These are phyloP conservation scores for Acidomyces sp. DNA, from an alignment of 495 filamentous ascomycete genomes.

Conservation along the genomic window DNA sequence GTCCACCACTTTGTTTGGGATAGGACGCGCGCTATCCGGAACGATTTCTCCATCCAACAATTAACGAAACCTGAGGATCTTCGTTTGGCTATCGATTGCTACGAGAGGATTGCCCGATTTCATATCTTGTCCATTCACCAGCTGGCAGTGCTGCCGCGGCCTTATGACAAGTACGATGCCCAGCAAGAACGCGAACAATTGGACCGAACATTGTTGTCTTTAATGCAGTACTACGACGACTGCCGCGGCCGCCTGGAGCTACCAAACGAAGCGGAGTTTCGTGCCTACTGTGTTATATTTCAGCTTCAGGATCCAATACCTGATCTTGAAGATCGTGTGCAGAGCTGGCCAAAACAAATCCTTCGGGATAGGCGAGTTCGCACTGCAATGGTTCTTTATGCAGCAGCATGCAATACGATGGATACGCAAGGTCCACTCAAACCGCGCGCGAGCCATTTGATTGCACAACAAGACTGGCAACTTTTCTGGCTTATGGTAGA, in stretches of 20 bases:
- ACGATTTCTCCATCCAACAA: conserved; percentile 87
- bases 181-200: conserved; percentile 92
- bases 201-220: conserved; percentile 69
- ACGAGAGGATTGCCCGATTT: conserved; percentile 82
- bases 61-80: conserved; percentile 54
- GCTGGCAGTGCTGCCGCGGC: conserved; percentile 47
- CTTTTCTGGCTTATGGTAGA: conserved; percentile 66
- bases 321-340: conserved; percentile 59
- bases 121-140: conserved; percentile 82
- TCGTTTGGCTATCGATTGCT: conserved; percentile 59
- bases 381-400: conserved; percentile 55
- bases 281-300: conserved; percentile 78
- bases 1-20: conserved; percentile 91
- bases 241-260: conserved; percentile 41
- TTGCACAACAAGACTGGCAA: conserved; percentile 50
- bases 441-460: conserved; percentile 39
- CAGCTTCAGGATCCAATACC: conserved; percentile 58
- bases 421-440: conserved; percentile 52
- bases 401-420: conserved; percentile 51
- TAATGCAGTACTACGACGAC: conserved; percentile 81
- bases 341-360: conserved; percentile 52
- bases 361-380: conserved; percentile 44
- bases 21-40: conserved; percentile 77
- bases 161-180: conserved; percentile 61
- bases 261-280: conserved; percentile 76